Evolutionary conservation across 129 eudicot species (phyloP), one percentile per base, ranked within the genome.

Genomic region (Escallonia rubra): DNA sequence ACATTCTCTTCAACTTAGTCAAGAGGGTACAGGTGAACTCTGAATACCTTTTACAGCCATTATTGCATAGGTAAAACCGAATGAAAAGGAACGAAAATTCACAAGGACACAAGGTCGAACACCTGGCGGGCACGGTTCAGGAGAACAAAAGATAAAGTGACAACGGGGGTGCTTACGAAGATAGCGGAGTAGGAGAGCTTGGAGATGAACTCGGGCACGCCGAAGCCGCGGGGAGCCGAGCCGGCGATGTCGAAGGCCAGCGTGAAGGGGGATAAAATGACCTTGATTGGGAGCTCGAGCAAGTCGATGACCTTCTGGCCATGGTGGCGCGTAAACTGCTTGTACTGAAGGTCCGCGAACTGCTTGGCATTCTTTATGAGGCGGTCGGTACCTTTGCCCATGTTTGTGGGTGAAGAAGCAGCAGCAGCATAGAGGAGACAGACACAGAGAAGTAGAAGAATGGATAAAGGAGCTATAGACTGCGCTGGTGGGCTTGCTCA

Each of bases 221-320:
- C 96, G 56, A 86, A 92, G 41, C 96, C 98, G 71, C 98, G 96
- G 7, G 90, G 95, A 59, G 96, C 98, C 8, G 98, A 86, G 74
- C 91, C 95, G 40, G 91, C 84, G 46, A 92, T 63, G 74, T 79
- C 76, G 67, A 43, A 77, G 23, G 82, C 75, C 68, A 92, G 66
- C 8, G 89, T 84, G 71, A 92, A 73, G 6, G 98, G 98, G 34
- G 85, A 70, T 4, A 83, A 74, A 9, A 91, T 78, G 8, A 87
- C 43, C 47, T 75, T 85, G 4, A 85, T 68, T 2, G 97, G 97
- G 70, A 91, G 49, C 1, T 90, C 91, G 0, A 84, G 43, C 5
- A 87, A 66, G 64, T 85, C 79, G 10, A 55, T 76, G 6, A 87
- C 11, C 11, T 78, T 84, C n/a, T 80, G 85, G 41, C 95, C 89